These are phyloP conservation scores for Akanthomyces muscarius DNA, from an alignment of 2,329 filamentous ascomycete species.

Conservation along the genomic window DNA sequence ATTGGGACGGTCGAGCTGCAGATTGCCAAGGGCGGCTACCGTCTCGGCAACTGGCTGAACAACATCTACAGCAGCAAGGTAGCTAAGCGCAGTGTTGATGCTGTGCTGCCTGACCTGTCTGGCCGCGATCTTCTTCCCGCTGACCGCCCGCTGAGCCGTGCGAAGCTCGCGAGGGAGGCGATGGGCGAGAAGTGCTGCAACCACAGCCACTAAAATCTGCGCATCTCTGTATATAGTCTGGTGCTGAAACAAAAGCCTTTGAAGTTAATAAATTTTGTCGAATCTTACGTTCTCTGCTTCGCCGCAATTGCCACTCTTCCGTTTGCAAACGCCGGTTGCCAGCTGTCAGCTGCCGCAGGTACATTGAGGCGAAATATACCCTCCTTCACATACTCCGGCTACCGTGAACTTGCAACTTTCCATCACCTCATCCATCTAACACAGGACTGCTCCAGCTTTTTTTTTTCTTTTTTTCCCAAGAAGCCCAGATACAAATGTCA, in stretches of 20 bases:
- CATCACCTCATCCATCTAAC: too few relatives aligned
- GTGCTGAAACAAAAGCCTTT: not conserved
- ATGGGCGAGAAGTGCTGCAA: constrained; percentile 23
- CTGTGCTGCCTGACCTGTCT: constrained; percentile 21
- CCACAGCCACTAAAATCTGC: not conserved
- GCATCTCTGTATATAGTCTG: not conserved
- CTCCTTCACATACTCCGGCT: too few relatives aligned
- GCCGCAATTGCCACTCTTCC: too few relatives aligned
- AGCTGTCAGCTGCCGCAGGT: too few relatives aligned
- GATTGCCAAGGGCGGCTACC: constrained; percentile 43
- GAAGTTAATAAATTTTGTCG: too few relatives aligned
- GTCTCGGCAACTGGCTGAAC: constrained; percentile 31
- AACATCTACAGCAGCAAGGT: constrained; percentile 22
- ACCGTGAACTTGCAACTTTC: too few relatives aligned
- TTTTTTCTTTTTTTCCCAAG: not conserved
- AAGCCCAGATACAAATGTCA: not conserved
- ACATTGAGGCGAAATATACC: too few relatives aligned
- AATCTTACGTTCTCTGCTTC: too few relatives aligned
- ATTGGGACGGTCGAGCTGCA: constrained; percentile 39
- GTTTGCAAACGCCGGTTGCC: too few relatives aligned
- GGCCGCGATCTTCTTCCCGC: constrained; percentile 26
- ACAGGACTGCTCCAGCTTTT: too few relatives aligned
- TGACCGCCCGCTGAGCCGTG: constrained; percentile 24
- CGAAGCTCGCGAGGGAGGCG: constrained; percentile 27
- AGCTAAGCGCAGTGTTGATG: constrained; percentile 21